Base-by-base conservation (phyloP, 2,329 filamentous ascomycete species). In the Rutstroemia sp. region DNA sequence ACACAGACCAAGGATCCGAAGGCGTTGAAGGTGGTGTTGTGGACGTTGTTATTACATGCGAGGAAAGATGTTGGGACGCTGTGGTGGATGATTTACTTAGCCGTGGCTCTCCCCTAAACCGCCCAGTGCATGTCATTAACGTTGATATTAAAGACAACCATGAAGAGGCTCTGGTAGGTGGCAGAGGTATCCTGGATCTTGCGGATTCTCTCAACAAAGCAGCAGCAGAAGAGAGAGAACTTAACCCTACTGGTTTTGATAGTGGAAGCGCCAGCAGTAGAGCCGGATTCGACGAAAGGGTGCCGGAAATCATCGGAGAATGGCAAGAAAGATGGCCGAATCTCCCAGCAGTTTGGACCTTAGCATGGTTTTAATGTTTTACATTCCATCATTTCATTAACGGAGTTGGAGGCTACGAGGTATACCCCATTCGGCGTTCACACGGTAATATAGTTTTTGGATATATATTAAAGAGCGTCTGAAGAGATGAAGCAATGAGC, bases 61-160 rank as follows among this genome's bases (percentile, higher is more conserved):
- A 99, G 72, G 94, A 99, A 74, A 80, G 94, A 59, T 99, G 94
- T 70, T 99, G 95, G 90, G 94, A 99, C 72, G 92, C 94, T 4
- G 94, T 99, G 37, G 81, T 99, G 10, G 94, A 99, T 66, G 92
- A 99, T 70, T 77, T 99, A 52, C 82, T 96, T 60, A 88, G 85
- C 66, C 83, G 95, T 60, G 94, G 92, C 7, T 84, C 87, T 0
- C 87, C 89, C 3, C 77, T 99, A 57, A 99, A 99, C 71, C 79
- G 90, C 2, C 92, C 94, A 0, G 94, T 99, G 0, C 94, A 99
- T 70, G 90, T 99, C 56, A 95, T 99, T 77, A 99, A 99, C 66
- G 87, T 99, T 54, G 94, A 99, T 70, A 99, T 99, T 68, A 92
- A 88, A 71, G 94, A 99, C 73, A 99, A 97, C 68, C 94, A 97